These are phyloP conservation scores for Rhodofomes roseus DNA, from an alignment of 1,284 basidiomycete species.

Conservation along the genomic window DNA sequence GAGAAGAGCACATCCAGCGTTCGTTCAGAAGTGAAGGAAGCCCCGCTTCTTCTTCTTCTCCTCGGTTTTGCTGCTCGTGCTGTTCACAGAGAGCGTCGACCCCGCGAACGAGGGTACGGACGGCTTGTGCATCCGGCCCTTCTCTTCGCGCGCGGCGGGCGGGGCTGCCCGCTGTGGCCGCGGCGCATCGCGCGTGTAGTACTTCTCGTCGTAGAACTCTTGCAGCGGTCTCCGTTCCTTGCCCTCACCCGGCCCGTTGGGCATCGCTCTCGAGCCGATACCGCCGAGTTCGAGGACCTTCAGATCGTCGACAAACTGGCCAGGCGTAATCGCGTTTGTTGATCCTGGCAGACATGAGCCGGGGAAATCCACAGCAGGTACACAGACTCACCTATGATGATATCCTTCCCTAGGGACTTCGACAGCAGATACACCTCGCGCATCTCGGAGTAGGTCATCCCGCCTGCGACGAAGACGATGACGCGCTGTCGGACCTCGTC, in stretches of 20 bases:
- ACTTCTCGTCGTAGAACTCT: constrained; percentile 76
- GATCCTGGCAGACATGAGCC: constrained; percentile 61
- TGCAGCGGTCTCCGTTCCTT: constrained; percentile 53
- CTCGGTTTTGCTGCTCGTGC: constrained; percentile 34
- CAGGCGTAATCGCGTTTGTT: constrained; percentile 84
- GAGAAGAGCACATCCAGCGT: too few species aligned
- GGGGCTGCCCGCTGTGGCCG: constrained; percentile 41
- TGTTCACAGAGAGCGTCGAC: constrained; percentile 42
- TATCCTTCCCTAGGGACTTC: constrained; percentile 75
- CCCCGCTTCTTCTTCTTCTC: constrained; percentile 81
- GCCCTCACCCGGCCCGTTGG: constrained; percentile 66
- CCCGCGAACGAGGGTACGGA: constrained; percentile 43
- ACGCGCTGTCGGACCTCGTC: constrained; percentile 75
- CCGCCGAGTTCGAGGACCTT: constrained; percentile 81
- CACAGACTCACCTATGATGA: constrained; percentile 75
- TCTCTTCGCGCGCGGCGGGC: constrained; percentile 25
- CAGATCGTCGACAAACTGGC: constrained; percentile 82
- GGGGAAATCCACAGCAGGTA: not conserved
- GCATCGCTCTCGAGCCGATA: constrained; percentile 66
- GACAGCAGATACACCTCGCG: constrained; percentile 85
- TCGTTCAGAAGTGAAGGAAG: constrained; percentile 61
- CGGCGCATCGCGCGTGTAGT: constrained; percentile 62
- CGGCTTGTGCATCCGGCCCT: constrained; percentile 26
- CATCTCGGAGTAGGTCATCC: constrained; percentile 96
- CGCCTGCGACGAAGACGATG: constrained; percentile 91